phyloP scores from a whole-genome alignment of 2,329 filamentous ascomycete genomes.

The Monosporascus sp. region DNA sequence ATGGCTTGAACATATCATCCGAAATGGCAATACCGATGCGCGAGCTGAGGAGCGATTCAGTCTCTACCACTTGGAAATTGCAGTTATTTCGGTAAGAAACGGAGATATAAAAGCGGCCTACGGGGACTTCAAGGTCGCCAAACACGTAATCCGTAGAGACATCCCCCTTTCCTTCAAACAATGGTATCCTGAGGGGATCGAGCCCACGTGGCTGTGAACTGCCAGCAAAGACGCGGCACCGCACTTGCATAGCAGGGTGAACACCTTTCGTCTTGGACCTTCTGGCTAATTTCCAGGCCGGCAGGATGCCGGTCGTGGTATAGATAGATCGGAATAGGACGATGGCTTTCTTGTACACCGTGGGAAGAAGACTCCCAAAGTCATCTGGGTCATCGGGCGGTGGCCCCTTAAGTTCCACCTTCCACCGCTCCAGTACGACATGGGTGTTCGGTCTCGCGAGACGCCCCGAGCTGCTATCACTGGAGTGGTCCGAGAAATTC shows the following conservation, averaged over 20 bases:
- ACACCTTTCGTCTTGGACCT: conserved; percentile 67
- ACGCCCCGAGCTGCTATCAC: conserved; percentile 37
- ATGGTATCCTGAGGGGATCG: conserved; percentile 66
- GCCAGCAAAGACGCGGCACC: conserved; percentile 71
- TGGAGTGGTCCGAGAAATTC: conserved; percentile 54
- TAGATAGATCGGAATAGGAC: conserved; percentile 89
- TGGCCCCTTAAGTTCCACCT: conserved; percentile 68
- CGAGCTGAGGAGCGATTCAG: conserved; percentile 84
- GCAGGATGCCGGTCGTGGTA: conserved; percentile 73
- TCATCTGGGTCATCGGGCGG: conserved; percentile 43
- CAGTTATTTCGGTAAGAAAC: conserved; percentile 85
- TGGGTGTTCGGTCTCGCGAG: conserved; percentile 53
- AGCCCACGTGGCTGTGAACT: conserved; percentile 47
- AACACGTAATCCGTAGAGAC: conserved; percentile 74
- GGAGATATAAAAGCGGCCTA: conserved; percentile 74
- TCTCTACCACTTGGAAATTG: conserved; percentile 86
- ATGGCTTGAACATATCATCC: conserved; percentile 80
- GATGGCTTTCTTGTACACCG: conserved; percentile 95
- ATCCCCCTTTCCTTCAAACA: conserved; percentile 58
- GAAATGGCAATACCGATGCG: conserved; percentile 82
- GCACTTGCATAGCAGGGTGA: conserved; percentile 63
- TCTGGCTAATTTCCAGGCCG: conserved; percentile 77
- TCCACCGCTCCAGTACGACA: conserved; percentile 88
- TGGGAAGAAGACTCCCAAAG: conserved; percentile 65
- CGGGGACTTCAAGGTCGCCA: conserved; percentile 78